Conservation (phyloP, 2,329 filamentous ascomycete species). For the Phoma herbarum region DNA sequence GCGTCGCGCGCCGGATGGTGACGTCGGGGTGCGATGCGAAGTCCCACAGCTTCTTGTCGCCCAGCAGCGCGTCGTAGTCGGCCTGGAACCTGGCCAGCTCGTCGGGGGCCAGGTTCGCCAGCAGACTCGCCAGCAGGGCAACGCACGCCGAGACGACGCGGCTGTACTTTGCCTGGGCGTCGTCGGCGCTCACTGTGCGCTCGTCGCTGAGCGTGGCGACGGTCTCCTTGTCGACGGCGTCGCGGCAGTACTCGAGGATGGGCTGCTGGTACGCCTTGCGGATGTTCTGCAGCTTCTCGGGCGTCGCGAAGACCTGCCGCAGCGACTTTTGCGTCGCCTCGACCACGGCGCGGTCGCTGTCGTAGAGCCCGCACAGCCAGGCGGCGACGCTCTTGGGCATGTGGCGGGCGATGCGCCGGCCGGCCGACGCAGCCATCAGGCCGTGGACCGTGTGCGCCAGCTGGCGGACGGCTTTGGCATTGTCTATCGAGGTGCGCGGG, state of each 20-base stretch:
- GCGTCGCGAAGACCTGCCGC: slow-evolving; percentile 75
- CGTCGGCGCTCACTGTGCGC: slow-evolving; percentile 81
- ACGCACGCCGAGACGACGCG: slow-evolving; percentile 74
- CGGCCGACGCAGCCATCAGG: slow-evolving; percentile 64
- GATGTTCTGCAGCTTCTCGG: slow-evolving; percentile 79
- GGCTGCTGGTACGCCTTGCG: slow-evolving; percentile 83
- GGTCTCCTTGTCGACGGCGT: slow-evolving; percentile 80
- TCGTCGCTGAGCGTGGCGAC: slow-evolving; percentile 87
- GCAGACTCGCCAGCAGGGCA: slow-evolving; percentile 62
- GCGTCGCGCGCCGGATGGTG: slow-evolving; percentile 66
- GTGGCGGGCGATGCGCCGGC: slow-evolving; percentile 84
- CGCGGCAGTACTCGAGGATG: slow-evolving; percentile 82
- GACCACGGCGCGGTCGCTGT: slow-evolving; percentile 79
- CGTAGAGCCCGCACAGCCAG: slow-evolving; percentile 92
- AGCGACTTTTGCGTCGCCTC: slow-evolving; percentile 81
- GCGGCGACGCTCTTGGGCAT: slow-evolving; percentile 80
- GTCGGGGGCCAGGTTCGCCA: slow-evolving; percentile 54
- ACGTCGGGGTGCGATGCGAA: slow-evolving; percentile 65
- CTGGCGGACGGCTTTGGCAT: slow-evolving; percentile 85
- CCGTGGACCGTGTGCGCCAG: slow-evolving; percentile 81
- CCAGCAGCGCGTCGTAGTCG: slow-evolving; percentile 72
- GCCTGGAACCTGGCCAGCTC: slow-evolving; percentile 69
- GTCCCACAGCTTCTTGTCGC: slow-evolving; percentile 68
- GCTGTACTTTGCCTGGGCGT: slow-evolving; percentile 84
- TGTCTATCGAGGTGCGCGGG: slow-evolving; percentile 89